phyloP scores from a whole-genome alignment of 495 filamentous ascomycete genomes.

The Cladorrhinum samala region DNA sequence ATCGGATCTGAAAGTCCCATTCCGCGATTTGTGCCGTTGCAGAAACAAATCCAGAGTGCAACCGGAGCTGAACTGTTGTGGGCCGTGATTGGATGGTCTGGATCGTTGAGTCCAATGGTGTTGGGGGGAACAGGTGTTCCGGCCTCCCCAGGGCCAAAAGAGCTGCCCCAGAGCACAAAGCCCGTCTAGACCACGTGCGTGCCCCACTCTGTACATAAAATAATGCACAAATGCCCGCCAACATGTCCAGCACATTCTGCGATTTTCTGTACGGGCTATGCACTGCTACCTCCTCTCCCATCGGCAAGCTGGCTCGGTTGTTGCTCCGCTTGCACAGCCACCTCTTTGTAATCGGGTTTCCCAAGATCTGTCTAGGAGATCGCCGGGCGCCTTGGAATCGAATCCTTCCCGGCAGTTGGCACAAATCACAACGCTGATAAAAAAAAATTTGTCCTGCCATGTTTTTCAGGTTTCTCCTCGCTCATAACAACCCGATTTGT shows the following conservation, averaged over 20 bases:
- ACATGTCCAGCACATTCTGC: neutral
- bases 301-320: too few species aligned
- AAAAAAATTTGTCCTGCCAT: neutral
- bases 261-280: neutral
- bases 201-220: neutral
- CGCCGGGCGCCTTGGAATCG: neutral
- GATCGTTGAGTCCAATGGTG: neutral
- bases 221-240: too few species aligned
- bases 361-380: neutral
- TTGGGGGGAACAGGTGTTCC: neutral
- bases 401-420: neutral
- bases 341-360: neutral
- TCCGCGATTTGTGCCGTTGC: neutral
- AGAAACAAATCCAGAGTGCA: neutral
- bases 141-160: neutral
- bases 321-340: neutral
- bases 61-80: slow-evolving; percentile 1
- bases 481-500: neutral
- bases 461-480: neutral
- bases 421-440: neutral
- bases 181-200: too few species aligned
- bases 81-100: neutral
- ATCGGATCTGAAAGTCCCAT: neutral
- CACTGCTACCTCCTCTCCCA: neutral
- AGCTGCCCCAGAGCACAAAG: neutral